Conservation (phyloP, 2,329 filamentous ascomycete species). For the Stagonosporopsis vannaccii region DNA sequence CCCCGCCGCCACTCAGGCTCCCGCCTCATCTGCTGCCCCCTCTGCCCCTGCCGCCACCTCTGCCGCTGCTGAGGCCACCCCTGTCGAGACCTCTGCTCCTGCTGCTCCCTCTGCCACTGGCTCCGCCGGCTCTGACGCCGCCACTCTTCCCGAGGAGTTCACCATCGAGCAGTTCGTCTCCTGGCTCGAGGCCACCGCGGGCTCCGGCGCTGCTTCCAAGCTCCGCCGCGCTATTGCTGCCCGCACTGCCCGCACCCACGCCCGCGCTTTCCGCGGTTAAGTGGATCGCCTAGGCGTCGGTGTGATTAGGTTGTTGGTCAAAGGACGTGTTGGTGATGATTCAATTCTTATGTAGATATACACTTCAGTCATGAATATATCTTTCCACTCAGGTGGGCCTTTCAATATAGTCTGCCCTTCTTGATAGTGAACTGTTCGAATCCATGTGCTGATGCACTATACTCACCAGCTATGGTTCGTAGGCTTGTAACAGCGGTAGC, state of each 20-base stretch:
- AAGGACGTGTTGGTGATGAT: conserved; percentile 3
- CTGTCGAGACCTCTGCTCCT: conserved; percentile 14
- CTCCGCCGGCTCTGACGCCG: conserved; percentile 16
- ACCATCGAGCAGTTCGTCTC: conserved; percentile 45
- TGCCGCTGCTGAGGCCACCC: conserved; percentile 9
- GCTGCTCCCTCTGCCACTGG: conserved; percentile 7
- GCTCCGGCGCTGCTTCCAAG: conserved; percentile 31
- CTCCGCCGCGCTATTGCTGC: conserved; percentile 35
- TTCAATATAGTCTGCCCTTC: not conserved
- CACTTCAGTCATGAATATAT: conserved; percentile 31
- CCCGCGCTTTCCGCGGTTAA: conserved; percentile 39
- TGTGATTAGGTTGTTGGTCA: not conserved
- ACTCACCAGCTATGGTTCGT: no score
- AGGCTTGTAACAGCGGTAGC: no score
- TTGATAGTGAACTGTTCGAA: not conserved
- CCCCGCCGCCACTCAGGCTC: conserved; percentile 17
- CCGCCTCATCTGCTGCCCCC: conserved; percentile 21
- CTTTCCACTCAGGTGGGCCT: conserved; percentile 17
- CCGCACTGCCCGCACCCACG: conserved; percentile 33
- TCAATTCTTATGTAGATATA: conserved; percentile 43
- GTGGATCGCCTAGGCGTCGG: not conserved
- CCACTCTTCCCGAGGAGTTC: conserved; percentile 39
- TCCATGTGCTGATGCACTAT: no score
- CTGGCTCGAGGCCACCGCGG: conserved; percentile 41
- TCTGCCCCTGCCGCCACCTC: conserved; percentile 15